These are phyloP conservation scores for Gossypium rotundifolium DNA, from an alignment of 345 rosid species.

Conservation along the genomic window DNA sequence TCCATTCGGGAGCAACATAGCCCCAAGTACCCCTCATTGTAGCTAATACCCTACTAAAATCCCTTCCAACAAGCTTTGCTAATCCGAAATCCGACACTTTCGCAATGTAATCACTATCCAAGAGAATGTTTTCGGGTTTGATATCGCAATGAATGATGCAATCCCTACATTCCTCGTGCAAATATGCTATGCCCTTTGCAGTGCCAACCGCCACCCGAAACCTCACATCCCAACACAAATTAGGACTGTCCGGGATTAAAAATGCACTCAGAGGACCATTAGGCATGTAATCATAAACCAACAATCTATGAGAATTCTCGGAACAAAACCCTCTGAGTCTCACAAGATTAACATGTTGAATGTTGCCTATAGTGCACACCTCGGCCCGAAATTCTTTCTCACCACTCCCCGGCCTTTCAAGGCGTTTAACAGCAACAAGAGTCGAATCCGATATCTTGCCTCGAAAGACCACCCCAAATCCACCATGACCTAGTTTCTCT, in stretches of 20 bases:
- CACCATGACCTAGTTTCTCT: conserved; percentile 55
- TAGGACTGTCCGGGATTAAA: conserved; percentile 32
- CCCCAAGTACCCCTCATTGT: conserved; percentile 68
- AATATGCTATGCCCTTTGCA: conserved; percentile 54
- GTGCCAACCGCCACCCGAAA: conserved; percentile 47
- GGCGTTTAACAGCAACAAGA: conserved; percentile 57
- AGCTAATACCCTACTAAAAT: conserved; percentile 51
- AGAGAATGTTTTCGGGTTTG: conserved; percentile 57
- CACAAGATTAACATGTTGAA: conserved; percentile 69
- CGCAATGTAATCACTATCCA: conserved; percentile 40
- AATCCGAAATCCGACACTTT: conserved; percentile 58
- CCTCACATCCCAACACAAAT: conserved; percentile 36
- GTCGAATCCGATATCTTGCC: conserved; percentile 41
- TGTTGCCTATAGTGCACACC: conserved; percentile 64
- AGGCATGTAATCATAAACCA: conserved; percentile 64
- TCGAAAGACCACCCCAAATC: conserved; percentile 58
- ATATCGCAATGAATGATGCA: conserved; percentile 60
- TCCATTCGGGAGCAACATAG: conserved; percentile 67
- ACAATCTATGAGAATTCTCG: conserved; percentile 51
- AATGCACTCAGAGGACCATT: conserved; percentile 53
- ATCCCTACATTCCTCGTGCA: conserved; percentile 64
- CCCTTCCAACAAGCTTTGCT: conserved; percentile 58
- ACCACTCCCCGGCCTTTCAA: conserved; percentile 53
- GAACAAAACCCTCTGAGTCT: conserved; percentile 67
- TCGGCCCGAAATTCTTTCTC: conserved; percentile 61